Conservation (phyloP, 345 rosid species). For the Lepidium aucheri region DNA sequence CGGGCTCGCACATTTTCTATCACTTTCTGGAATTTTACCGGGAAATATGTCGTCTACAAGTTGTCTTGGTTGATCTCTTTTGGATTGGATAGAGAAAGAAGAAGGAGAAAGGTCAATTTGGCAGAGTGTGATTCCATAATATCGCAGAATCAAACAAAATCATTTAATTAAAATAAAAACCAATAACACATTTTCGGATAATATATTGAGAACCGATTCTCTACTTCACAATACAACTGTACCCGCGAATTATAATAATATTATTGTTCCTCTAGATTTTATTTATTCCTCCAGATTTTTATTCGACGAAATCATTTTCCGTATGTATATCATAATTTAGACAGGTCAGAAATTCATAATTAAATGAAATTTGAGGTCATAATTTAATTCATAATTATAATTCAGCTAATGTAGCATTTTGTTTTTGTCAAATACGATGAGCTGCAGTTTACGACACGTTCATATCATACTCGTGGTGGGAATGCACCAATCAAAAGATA, state of each 20-base stretch:
- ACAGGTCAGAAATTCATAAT: background rate
- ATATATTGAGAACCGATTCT: conserved; percentile 27
- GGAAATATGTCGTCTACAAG: conserved; percentile 15
- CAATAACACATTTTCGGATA: conserved; percentile 17
- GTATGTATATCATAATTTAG: background rate
- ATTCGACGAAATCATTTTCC: conserved; percentile 4
- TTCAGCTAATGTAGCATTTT: background rate
- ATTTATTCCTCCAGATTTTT: conserved; percentile 15
- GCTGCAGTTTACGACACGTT: conserved; percentile 20
- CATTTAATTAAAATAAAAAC: background rate
- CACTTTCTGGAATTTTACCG: conserved; percentile 18
- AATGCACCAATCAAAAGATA: conserved; percentile 26
- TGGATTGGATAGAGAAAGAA: conserved; percentile 11
- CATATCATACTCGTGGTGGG: conserved; percentile 5
- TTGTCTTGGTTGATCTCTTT: conserved; percentile 7
- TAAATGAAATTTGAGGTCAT: too few species aligned
- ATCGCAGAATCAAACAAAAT: conserved; percentile 29
- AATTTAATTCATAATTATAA: background rate
- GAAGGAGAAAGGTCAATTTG: conserved; percentile 22
- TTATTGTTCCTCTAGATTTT: conserved; percentile 1
- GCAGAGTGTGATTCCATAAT: conserved; percentile 29
- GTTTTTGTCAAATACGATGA: conserved; percentile 3
- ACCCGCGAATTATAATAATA: background rate
- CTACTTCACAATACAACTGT: conserved; percentile 32
- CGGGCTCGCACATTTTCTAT: conserved; percentile 48